Evolutionary conservation across 352 stramenopile species (phyloP).

Genomic region (Blastocystis sp.): DNA sequence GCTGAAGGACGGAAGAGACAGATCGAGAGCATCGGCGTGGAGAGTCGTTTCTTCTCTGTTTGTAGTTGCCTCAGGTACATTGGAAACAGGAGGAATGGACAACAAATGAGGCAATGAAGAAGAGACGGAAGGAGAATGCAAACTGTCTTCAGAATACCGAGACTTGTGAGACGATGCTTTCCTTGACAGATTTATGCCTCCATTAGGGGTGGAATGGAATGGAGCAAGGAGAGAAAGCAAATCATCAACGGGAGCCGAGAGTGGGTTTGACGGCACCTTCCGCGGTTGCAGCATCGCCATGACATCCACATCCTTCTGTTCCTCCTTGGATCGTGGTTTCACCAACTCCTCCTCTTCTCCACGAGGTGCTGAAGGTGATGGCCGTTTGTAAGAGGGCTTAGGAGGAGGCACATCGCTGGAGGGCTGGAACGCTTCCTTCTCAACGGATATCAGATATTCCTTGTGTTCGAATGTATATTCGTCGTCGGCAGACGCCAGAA

Average conservation of each 20-base stretch:
- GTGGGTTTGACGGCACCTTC: neutral
- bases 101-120: neutral
- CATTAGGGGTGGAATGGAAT: neutral
- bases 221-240: neutral
- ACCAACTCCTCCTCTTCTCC: slow-evolving; percentile 4
- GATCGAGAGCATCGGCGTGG: neutral
- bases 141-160: too few relatives aligned
- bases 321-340: neutral
- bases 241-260: neutral
- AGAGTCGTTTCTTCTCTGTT: neutral
- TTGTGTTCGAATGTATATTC: slow-evolving; percentile 27
- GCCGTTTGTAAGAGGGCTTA: neutral
- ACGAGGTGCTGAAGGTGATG: neutral
- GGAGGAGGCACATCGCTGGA: neutral
- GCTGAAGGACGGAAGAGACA: neutral
- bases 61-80: neutral
- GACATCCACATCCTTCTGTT: neutral
- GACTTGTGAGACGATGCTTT: too few relatives aligned
- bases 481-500: neutral
- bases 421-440: neutral
- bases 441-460: slow-evolving; percentile 57
- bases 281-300: neutral
- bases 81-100: neutral
- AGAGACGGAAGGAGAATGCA: too few relatives aligned
- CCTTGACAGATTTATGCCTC: too few relatives aligned